Base-by-base conservation (phyloP, 176 grass and related monocot genomes). In the Alloteropsis semialata region DNA sequence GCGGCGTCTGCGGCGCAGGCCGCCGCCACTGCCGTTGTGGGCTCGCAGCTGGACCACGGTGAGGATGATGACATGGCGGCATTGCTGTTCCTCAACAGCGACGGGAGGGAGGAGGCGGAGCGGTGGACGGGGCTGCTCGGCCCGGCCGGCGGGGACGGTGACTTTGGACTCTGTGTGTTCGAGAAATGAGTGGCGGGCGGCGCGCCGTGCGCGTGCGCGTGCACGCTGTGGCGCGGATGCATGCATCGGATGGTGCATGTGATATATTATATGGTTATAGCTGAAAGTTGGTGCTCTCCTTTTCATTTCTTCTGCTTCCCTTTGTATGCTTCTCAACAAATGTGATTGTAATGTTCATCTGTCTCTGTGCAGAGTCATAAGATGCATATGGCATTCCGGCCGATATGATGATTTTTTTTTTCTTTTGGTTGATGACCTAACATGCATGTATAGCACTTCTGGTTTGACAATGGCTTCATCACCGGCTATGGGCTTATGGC, bases 81-180 rank as follows among this genome's bases (percentile, higher is more conserved):
- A 4, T 29, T 92, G 74, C 68, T 92, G 43, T 92, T 92, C 48
- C 82, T 86, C 69, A 78, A 88, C 74, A 67, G 86, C 74, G 83
- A 88, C 36, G 86, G 79, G 29, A 81, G 79, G 51, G 90, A 92
- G 28, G 88, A 90, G 21, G 69, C 25, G 74, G 90, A 85, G 34
- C 80, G 83, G 83, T 83, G 86, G 86, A 83, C 68, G 9, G 86
- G 61, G 28, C 5, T 92, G 78, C 79, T 92, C 41, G 69, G 74
- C 61, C 72, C 90, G 22, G 83, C 74, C 36, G 59, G 72, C 15
- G 82, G 69, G 22, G 86, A 86, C 15, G 69, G 79, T 24, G 90
- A 92, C 60, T 75, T 89, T 3, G 90, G 90, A 33, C 85, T 92
- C 33, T 92, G 83, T 38, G 74, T 86, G 33, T 86, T 92, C 25